phyloP scores from a whole-genome alignment of 306 rosid genomes.

The Lablab purpureus region DNA sequence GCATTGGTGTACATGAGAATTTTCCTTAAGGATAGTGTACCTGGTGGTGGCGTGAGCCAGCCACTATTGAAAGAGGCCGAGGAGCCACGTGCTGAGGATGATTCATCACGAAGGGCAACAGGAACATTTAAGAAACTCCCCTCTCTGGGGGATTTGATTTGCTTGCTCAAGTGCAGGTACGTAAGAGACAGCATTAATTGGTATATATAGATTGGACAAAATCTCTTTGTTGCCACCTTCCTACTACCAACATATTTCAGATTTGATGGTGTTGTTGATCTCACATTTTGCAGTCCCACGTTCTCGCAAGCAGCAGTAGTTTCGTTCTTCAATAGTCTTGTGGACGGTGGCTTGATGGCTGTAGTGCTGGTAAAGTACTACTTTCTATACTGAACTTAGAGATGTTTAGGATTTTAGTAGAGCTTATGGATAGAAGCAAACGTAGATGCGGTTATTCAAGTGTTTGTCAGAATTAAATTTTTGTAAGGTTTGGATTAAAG shows the following conservation, averaged over 20 bases:
- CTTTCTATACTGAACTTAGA: background rate
- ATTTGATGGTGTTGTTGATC: slow-evolving; percentile 16
- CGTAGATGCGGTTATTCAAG: too few relatives aligned
- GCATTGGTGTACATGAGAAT: slow-evolving; percentile 81
- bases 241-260: background rate
- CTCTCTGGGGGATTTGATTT: slow-evolving; percentile 52
- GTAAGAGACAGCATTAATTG: background rate
- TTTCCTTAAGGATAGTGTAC: slow-evolving; percentile 74
- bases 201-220: background rate
- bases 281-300: slow-evolving; percentile 62
- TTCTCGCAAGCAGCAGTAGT: slow-evolving; percentile 78
- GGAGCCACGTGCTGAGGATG: slow-evolving; percentile 28
- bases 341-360: slow-evolving; percentile 76
- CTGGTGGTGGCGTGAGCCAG: slow-evolving; percentile 51
- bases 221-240: background rate
- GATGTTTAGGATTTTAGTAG: background rate
- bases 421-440: background rate
- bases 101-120: slow-evolving; percentile 38
- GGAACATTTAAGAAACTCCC: slow-evolving; percentile 63
- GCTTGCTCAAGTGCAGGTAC: slow-evolving; percentile 72
- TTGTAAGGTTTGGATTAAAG: background rate
- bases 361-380: slow-evolving; percentile 64
- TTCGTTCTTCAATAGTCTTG: slow-evolving; percentile 75
- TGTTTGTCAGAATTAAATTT: background rate
- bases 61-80: slow-evolving; percentile 64